These are phyloP conservation scores for Cutaneotrichosporon curvatum DNA, from an alignment of 1,284 basidiomycete genomes.

Conservation along the genomic window DNA sequence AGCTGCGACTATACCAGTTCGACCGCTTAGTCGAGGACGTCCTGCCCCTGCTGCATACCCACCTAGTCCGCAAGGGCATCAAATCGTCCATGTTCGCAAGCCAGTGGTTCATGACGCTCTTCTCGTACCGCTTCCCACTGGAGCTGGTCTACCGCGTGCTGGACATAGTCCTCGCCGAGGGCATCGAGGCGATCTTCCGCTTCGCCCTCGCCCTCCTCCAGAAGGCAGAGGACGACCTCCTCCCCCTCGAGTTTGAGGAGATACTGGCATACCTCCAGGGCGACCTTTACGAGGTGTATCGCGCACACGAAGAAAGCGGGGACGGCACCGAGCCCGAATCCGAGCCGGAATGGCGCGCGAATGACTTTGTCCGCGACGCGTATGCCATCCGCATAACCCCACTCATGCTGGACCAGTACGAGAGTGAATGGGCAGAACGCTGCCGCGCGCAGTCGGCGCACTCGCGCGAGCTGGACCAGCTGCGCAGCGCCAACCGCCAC, in stretches of 20 bases:
- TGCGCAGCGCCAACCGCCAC: conserved; percentile 68
- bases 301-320: conserved; percentile 2
- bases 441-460: conserved; percentile 65
- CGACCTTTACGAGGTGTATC: conserved; percentile 72
- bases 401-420: conserved; percentile 83
- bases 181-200: conserved; percentile 92
- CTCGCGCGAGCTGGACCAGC: conserved; percentile 67
- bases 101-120: conserved; percentile 97
- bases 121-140: conserved; percentile 92
- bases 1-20: conserved; percentile 81
- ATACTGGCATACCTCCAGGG: conserved; percentile 73
- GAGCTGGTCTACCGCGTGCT: conserved; percentile 92
- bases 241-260: conserved; percentile 79
- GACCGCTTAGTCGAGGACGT: conserved; percentile 90
- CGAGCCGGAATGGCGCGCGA: conserved; percentile 56
- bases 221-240: conserved; percentile 74
- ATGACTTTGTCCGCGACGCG: conserved; percentile 78
- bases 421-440: conserved; percentile 75
- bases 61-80: conserved; percentile 85
- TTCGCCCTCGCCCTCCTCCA: conserved; percentile 83
- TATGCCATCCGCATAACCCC: conserved; percentile 75
- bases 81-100: conserved; percentile 94
- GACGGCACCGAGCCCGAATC: too few species aligned
- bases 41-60: conserved; percentile 80
- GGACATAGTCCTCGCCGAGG: conserved; percentile 75